Evolutionary conservation across 805 yeast species (phyloP), one percentile per base, ranked within the genome.

Genomic region (Zygotorulaspora chibaensis): DNA sequence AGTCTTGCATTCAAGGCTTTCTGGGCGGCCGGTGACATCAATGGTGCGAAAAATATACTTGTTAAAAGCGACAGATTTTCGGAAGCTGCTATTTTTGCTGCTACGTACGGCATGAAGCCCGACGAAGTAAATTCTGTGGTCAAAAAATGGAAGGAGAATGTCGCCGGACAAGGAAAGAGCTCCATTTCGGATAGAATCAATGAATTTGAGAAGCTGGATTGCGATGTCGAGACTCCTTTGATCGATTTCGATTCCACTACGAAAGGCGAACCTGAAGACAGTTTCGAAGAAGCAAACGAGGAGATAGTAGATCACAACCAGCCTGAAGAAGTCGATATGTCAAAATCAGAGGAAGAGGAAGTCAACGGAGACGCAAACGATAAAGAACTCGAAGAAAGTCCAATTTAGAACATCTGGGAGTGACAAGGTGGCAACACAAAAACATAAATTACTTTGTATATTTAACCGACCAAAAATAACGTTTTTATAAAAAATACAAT

Each of bases 1-100:
- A 93, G 93, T 65, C 72, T 90, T 47, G 96, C 98, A 20, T 93
- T 89, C 73, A 88, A 87, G 62, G 84, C 96, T 10, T 81, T 81
- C 65, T 93, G 98, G 98, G 72, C 81, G 44, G 77, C 83, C 27
- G 91, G 95, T 33, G 85, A 88, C 61, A 72, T 80, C 31, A 68
- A 70, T 13, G 72, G 74, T 35, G 84, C 90, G 54, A 73, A 82
- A 44, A 77, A 79, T 17, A 71, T 93, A 53, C 75, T 93, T 56
- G 72, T 77, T 38, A 72, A 76, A 59, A 76, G 87, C 43, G 86
- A 79, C 31, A 79, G 95, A 62, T 73, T 72, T 48, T 74, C 95
- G 1, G 99, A 93, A 67, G 96, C 96, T 27, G 77, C 96, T 2
- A 63, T 93, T 51, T 77, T 93, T 53, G 85, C 85, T 30, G 72